Base-by-base conservation (phyloP, 1,284 basidiomycete species). In the Sparassis latifolia region DNA sequence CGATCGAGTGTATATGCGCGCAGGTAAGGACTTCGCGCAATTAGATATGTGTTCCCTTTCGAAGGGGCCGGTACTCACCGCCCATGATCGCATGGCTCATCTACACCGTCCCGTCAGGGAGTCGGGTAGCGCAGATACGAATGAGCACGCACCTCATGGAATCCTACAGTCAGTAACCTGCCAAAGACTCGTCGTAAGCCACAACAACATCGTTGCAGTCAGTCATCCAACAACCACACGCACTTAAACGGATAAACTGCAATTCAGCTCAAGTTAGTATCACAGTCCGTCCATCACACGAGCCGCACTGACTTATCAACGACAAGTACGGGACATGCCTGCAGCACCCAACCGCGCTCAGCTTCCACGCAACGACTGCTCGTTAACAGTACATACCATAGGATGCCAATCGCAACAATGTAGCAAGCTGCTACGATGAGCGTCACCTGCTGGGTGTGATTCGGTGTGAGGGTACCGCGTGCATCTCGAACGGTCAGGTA, bases 161-260 rank as follows among this genome's bases (percentile, higher is more conserved):
- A 91, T 45, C 92, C 90, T 44, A 95, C 92, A 1, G 89, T 92
- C 60, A 93, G 75, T 45, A 86, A 63, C 62, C 84, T 88, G 56
- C 33, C 12, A 37, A 37, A 37, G 35, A 20, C 20, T 20, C 20
- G 20, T 20, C 20, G 20, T 20, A 20, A 20, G 20, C 20, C 20
- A 20, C 20, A 20, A 20, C 20, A 20, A 20, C 20, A 20, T 20
- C 20, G 20, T 20, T 20, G 20, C 20, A 20, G 20, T 20, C 20
- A 20, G 20, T 20, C 20, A 20, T 20, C 20, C 20, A 20, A 20
- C 20, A 20, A 20, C 20, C 20, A 20, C 20, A 73, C 82, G 66
- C 74, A 89, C 85, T 94, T 94, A 81, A 95, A 96, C 1, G 92
- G 92, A 67, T 94, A 96, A 59, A 95, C 88, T 90, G 56, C 32